These are phyloP conservation scores for Rhodomyrtus psidioides DNA, from an alignment of 441 rosid genomes.

Conservation along the genomic window DNA sequence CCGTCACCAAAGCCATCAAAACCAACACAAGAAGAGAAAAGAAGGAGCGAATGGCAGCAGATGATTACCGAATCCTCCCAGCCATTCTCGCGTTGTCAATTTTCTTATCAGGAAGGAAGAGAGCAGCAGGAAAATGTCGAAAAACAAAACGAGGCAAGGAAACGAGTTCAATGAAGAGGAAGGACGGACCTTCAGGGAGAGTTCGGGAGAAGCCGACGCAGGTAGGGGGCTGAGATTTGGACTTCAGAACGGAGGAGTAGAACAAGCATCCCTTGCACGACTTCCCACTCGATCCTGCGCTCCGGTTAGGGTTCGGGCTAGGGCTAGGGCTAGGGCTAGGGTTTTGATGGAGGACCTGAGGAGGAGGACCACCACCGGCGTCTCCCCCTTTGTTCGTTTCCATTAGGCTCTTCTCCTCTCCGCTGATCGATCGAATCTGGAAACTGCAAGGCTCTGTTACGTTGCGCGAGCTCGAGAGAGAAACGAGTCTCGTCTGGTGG, in stretches of 20 bases:
- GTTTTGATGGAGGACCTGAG: background rate
- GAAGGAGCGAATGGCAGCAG: background rate
- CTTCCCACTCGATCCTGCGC: conserved; percentile 16
- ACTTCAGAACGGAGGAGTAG: conserved; percentile 23
- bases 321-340: background rate
- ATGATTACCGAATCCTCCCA: background rate
- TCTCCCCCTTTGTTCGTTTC: background rate
- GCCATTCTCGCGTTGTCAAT: background rate
- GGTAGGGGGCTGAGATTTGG: conserved; percentile 25
- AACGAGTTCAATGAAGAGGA: background rate
- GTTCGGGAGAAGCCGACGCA: conserved; percentile 30
- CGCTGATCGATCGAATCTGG: background rate
- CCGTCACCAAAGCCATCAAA: background rate
- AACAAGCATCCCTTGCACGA: conserved; percentile 41
- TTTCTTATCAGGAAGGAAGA: background rate
- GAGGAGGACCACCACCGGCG: background rate
- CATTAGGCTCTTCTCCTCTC: background rate
- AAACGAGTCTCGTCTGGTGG: background rate
- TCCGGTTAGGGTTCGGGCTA: background rate
- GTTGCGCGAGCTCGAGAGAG: background rate
- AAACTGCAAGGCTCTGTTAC: background rate
- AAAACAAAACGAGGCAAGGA: background rate
- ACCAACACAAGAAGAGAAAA: too few species aligned
- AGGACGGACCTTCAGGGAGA: conserved; percentile 22
- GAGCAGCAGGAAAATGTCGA: background rate